A percentile compares a stretch with the other conserved stretches of the same genome.
These are phyloP conservation scores for Emiliania huxleyi DNA, from an alignment of 78 protist species.

Conservation along the genomic window DNA sequence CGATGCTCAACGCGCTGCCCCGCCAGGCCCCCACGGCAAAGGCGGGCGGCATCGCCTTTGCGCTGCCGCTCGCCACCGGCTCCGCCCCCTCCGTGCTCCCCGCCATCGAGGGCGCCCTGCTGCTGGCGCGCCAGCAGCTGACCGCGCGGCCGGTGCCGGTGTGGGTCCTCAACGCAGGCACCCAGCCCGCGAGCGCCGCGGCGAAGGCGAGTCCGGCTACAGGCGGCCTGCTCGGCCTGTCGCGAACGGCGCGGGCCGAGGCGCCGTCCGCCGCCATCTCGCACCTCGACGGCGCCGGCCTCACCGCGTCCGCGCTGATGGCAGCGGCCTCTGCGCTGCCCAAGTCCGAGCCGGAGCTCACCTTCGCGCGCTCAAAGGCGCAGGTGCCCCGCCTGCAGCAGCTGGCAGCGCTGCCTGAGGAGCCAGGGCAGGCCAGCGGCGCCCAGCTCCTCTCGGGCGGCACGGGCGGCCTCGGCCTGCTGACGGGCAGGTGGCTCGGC, in stretches of 20 bases:
- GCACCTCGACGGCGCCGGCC: neutral
- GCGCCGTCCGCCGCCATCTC: neutral
- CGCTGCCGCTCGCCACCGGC: neutral
- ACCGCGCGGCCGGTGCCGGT: neutral
- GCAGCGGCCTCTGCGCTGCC: neutral
- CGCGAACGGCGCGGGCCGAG: neutral
- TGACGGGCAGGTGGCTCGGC: neutral
- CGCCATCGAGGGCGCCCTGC: neutral
- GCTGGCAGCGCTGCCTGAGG: neutral
- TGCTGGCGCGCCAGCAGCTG: neutral
- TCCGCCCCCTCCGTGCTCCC: neutral
- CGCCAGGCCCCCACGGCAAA: too few species aligned
- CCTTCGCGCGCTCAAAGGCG: neutral
- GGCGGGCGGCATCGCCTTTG: neutral
- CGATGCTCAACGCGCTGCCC: too few species aligned
- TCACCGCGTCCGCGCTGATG: neutral
- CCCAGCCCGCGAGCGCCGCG: neutral
- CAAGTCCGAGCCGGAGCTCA: neutral
- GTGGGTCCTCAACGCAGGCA: neutral
- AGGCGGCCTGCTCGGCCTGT: neutral
- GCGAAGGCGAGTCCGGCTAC: neutral
- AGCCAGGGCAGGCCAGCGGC: neutral
- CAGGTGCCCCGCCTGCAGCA: neutral
- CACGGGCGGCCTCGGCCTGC: neutral
- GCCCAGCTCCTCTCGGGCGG: neutral